These are phyloP conservation scores for Gynostemma pentaphyllum DNA, from an alignment of 306 rosid species.

Conservation along the genomic window DNA sequence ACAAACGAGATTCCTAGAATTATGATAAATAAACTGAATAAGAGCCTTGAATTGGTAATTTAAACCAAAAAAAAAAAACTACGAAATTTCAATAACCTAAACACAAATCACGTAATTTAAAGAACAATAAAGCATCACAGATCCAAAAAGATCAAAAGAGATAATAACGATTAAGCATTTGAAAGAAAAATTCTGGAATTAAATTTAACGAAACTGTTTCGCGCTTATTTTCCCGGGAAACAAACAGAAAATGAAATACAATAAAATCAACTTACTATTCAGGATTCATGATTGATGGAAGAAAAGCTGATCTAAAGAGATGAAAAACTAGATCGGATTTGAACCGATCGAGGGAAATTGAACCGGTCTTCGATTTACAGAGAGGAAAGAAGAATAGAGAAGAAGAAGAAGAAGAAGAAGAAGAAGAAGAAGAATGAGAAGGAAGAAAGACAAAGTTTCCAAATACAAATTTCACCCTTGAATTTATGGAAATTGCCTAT, in stretches of 20 bases:
- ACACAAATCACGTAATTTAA: neutral
- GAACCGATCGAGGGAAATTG: slow-evolving; percentile 3
- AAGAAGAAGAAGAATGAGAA: too few species aligned
- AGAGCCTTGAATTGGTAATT: neutral
- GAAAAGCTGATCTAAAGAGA: neutral
- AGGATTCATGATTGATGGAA: slow-evolving; percentile 30
- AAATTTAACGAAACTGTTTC: neutral
- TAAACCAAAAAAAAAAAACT: neutral
- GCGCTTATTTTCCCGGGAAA: neutral
- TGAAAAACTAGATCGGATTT: neutral
- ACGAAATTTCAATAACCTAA: neutral
- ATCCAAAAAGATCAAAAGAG: neutral
- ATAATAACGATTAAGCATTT: neutral
- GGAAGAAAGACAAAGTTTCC: neutral
- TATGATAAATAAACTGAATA: neutral
- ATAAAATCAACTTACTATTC: slow-evolving; percentile 29
- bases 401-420: neutral
- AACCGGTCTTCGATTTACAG: slow-evolving; percentile 3
- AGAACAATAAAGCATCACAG: neutral
- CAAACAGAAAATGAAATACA: neutral
- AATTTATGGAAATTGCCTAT: neutral
- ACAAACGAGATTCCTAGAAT: neutral
- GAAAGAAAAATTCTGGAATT: neutral
- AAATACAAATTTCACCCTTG: neutral
- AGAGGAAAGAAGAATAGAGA: neutral